A percentile compares a stretch with the other conserved stretches of the same genome.
These are phyloP conservation scores for Rhododendron ferrugineum DNA, from an alignment of 148 eudicot species.

Conservation along the genomic window DNA sequence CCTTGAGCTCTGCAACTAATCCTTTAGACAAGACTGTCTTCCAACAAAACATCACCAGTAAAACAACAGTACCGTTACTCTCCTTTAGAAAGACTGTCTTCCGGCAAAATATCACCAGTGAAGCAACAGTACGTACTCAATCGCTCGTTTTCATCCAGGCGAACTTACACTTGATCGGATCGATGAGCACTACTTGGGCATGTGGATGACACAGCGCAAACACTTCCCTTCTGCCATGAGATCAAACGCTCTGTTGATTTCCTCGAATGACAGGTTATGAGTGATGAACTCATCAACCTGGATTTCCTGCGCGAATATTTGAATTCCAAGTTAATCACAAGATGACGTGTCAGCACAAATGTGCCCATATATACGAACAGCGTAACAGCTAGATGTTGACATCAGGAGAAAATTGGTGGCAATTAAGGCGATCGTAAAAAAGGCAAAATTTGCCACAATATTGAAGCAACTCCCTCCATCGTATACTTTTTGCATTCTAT, in stretches of 20 bases:
- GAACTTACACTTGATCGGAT: not conserved
- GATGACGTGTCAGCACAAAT: not conserved
- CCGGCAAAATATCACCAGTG: not conserved
- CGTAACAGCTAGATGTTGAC: not conserved
- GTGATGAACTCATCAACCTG: constrained; percentile 60
- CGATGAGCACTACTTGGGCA: constrained; percentile 42
- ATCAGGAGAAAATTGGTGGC: not conserved
- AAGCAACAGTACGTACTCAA: not conserved
- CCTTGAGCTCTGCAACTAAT: not conserved
- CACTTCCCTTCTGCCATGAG: constrained; percentile 71
- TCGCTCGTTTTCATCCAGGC: not conserved
- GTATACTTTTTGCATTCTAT: not conserved
- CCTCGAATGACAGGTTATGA: constrained; percentile 62
- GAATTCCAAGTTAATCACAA: not conserved
- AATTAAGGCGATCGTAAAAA: not conserved
- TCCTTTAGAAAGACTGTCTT: not conserved
- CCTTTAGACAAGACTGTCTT: not conserved
- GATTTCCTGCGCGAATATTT: constrained; percentile 57
- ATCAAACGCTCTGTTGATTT: constrained; percentile 71
- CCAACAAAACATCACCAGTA: not conserved
- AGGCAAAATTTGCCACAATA: not conserved
- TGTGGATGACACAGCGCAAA: constrained; percentile 85
- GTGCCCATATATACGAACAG: not conserved
- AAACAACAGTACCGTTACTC: not conserved
- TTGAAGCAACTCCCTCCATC: not conserved